Evolutionary conservation across 106 monocot genomes (phyloP), one percentile per base, ranked within the genome.

Genomic region (Phalaenopsis equestris): DNA sequence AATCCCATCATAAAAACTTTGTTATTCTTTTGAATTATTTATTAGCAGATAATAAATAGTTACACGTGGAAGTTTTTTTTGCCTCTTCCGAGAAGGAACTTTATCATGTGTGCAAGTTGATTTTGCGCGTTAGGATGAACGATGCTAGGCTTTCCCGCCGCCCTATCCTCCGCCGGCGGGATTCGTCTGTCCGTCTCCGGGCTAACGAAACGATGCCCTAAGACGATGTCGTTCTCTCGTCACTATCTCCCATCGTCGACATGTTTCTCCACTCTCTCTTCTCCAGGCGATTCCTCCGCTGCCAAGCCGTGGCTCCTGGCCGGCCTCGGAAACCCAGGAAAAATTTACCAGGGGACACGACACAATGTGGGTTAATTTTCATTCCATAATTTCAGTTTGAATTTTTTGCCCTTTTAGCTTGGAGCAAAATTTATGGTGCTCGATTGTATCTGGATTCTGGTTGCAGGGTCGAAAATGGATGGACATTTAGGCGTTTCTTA

Each of bases 261-360:
- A 23, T 49, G 23, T 41, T 72, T 55, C 37, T 52, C 81, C 8
- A 72, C 80, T 17, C 15, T 18, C 52, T 49, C 57, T 11, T 24
- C 12, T 4, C 36, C 58, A 15, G 57, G 43, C 17, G 81, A 81
- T 21, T 73, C 30, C 41, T 75, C 81, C 4, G 3, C 46, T 55
- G 16, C 77, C 19, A 82, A 67, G 58, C 77, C 82, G 5, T 77
- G 82, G 82, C 82, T 82, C 38, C 47, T 82, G 47, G 67, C 77
- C 47, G 82, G 82, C 67, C 82, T 82, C 41, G 76, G 82, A 4
- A 82, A 82, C 67, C 82, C 67, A 46, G 82, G 82, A 19, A 82
- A 76, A 57, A 82, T 9, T 36, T 82, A 65, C 23, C 76, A 67
- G 41, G 82, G 76, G 10, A 82, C 82, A 24, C 61, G 82, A 8